A percentile compares a stretch with the other conserved stretches of the same genome.
These are phyloP conservation scores for Cytospora piceicola DNA, from an alignment of 2,329 filamentous ascomycete genomes.

Conservation along the genomic window DNA sequence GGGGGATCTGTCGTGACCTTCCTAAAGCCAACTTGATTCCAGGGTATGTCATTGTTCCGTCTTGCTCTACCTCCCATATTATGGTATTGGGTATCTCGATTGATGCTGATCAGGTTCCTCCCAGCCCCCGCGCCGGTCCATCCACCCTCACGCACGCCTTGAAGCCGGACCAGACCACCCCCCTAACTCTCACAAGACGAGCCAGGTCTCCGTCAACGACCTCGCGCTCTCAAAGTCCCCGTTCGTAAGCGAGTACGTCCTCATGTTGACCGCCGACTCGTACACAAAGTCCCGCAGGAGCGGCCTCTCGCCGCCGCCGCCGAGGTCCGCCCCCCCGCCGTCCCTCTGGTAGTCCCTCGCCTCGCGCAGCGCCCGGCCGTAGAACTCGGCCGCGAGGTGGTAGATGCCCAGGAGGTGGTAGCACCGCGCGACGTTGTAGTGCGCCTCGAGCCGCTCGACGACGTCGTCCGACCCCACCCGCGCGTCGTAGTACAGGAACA, in stretches of 20 bases:
- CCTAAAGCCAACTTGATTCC: not conserved
- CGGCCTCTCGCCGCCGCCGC: slow-evolving; percentile 32
- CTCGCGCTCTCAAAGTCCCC: slow-evolving; percentile 66
- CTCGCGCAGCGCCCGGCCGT: slow-evolving; percentile 56
- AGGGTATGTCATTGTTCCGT: not conserved
- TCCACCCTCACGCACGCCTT: not conserved
- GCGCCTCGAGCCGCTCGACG: slow-evolving; percentile 70
- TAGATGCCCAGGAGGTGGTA: slow-evolving; percentile 77
- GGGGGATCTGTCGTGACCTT: not conserved
- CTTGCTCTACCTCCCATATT: not conserved
- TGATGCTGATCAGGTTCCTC: not conserved
- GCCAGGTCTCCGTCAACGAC: slow-evolving; percentile 62
- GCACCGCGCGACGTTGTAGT: slow-evolving; percentile 77
- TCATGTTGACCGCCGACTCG: slow-evolving; percentile 76
- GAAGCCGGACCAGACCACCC: not conserved
- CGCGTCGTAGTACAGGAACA: slow-evolving; percentile 72
- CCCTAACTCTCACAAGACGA: slow-evolving; percentile 50
- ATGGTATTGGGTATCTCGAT: not conserved
- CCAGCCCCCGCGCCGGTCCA: not conserved
- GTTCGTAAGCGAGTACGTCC: slow-evolving; percentile 66
- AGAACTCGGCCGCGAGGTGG: slow-evolving; percentile 74
- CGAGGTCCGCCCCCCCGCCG: slow-evolving; percentile 15
- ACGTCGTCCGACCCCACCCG: slow-evolving; percentile 45
- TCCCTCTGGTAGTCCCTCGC: slow-evolving; percentile 31
- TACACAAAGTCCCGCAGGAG: slow-evolving; percentile 61